Conservation (phyloP, 331 rosid species). For the Phaseolus coccineus region DNA sequence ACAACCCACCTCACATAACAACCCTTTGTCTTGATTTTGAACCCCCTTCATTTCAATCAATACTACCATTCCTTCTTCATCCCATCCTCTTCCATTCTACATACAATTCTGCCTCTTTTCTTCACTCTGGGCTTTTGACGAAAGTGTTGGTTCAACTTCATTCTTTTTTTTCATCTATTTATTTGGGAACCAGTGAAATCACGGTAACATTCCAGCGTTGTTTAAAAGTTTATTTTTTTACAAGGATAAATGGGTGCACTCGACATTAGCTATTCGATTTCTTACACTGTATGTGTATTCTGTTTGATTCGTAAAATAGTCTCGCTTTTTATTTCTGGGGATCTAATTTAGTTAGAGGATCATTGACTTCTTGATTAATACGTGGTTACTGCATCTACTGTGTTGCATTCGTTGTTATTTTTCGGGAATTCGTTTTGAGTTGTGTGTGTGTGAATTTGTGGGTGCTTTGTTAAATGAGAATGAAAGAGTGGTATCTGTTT, state of each 20-base stretch:
- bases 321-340: not conserved
- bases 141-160: constrained; percentile 21
- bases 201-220: constrained; percentile 44
- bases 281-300: not conserved
- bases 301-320: constrained; percentile 27
- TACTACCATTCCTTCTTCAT: not conserved
- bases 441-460: constrained; percentile 18
- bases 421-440: not conserved
- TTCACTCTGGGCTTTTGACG: constrained; percentile 12
- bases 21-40: not conserved
- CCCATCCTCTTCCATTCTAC: not conserved
- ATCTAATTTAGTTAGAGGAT: constrained; percentile 24
- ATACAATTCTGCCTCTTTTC: not conserved
- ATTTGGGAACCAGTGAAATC: constrained; percentile 26
- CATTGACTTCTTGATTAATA: constrained; percentile 26
- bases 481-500: not conserved
- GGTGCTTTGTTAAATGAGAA: constrained; percentile 11
- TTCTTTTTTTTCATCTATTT: constrained; percentile 28
- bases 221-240: constrained; percentile 15
- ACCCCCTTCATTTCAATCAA: not conserved
- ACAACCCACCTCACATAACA: constrained; percentile 10
- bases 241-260: not conserved
- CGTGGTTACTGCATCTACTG: not conserved
- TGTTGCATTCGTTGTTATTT: constrained; percentile 3
- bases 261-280: constrained; percentile 29